These are phyloP conservation scores for Bonia amplexicaulis DNA, from an alignment of 176 grass and related monocot species.

Conservation along the genomic window DNA sequence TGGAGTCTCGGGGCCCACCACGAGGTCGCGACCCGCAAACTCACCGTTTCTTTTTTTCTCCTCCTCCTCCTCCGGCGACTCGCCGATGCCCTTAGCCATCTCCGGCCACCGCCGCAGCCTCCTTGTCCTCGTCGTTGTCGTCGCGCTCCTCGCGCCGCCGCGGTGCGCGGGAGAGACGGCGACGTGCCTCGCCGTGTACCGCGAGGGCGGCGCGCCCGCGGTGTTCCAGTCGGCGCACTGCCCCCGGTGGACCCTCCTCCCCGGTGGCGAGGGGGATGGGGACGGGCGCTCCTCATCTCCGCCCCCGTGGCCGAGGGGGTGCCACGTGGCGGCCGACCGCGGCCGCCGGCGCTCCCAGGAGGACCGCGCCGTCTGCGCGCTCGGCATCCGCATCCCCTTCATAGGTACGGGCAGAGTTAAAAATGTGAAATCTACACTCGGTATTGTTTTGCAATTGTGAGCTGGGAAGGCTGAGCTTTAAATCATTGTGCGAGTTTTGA, in stretches of 20 bases:
- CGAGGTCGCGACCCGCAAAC: background rate
- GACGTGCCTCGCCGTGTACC: conserved; percentile 71
- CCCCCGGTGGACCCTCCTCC: conserved; percentile 72
- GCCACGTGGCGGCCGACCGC: conserved; percentile 52
- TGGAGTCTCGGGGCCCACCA: background rate
- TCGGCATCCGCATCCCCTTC: conserved; percentile 90
- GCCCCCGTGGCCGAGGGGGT: conserved; percentile 31
- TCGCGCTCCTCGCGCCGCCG: background rate
- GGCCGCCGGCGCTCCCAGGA: conserved; percentile 77
- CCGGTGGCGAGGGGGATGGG: conserved; percentile 19
- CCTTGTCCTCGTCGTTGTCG: background rate
- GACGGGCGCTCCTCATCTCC: background rate
- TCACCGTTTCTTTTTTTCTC: background rate
- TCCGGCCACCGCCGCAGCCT: conserved; percentile 5
- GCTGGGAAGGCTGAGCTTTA: background rate
- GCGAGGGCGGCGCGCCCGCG: conserved; percentile 78
- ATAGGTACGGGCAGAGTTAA: conserved; percentile 26
- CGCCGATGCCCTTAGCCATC: conserved; percentile 7
- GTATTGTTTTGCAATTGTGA: background rate
- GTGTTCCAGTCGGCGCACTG: conserved; percentile 82
- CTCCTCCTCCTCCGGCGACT: background rate
- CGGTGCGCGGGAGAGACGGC: conserved; percentile 48
- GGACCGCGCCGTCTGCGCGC: conserved; percentile 67
- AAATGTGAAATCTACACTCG: background rate
- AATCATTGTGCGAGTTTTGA: background rate